These are phyloP conservation scores for Gremmenia infestans DNA, from an alignment of 2,329 filamentous ascomycete species.

Conservation along the genomic window DNA sequence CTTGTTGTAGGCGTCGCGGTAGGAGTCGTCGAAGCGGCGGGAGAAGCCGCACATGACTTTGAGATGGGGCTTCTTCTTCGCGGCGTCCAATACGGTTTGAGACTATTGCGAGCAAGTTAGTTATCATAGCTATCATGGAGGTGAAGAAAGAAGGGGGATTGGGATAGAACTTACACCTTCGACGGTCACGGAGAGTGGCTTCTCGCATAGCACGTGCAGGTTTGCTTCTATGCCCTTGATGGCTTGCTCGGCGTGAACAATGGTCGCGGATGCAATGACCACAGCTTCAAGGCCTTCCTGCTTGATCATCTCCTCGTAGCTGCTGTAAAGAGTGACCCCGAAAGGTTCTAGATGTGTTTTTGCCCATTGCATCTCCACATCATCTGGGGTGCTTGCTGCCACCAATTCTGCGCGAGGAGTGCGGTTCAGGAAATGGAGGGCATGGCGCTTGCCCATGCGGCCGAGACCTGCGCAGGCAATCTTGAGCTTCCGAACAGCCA, in stretches of 20 bases:
- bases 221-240: slow-evolving; percentile 50
- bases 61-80: slow-evolving; percentile 48
- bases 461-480: slow-evolving; percentile 46
- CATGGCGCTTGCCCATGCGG: slow-evolving; percentile 50
- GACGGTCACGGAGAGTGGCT: slow-evolving; percentile 53
- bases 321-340: slow-evolving; percentile 40
- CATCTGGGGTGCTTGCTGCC: slow-evolving; percentile 44
- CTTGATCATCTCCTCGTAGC: slow-evolving; percentile 44
- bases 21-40: slow-evolving; percentile 61
- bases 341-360: slow-evolving; percentile 38
- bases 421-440: slow-evolving; percentile 41
- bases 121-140: too few relatives aligned
- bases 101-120: slow-evolving; percentile 38
- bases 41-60: slow-evolving; percentile 66
- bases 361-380: slow-evolving; percentile 41
- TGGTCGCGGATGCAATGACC: slow-evolving; percentile 39
- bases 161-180: slow-evolving; percentile 45
- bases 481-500: slow-evolving; percentile 30
- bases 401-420: slow-evolving; percentile 45
- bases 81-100: slow-evolving; percentile 54
- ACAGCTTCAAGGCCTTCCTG: slow-evolving; percentile 39
- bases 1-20: slow-evolving; percentile 53
- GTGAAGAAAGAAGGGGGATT: not conserved
- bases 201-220: slow-evolving; percentile 55
- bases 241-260: slow-evolving; percentile 52